Evolutionary conservation across 2,329 filamentous ascomycete species (phyloP).

Genomic region (Trichoderma afroharzianum): DNA sequence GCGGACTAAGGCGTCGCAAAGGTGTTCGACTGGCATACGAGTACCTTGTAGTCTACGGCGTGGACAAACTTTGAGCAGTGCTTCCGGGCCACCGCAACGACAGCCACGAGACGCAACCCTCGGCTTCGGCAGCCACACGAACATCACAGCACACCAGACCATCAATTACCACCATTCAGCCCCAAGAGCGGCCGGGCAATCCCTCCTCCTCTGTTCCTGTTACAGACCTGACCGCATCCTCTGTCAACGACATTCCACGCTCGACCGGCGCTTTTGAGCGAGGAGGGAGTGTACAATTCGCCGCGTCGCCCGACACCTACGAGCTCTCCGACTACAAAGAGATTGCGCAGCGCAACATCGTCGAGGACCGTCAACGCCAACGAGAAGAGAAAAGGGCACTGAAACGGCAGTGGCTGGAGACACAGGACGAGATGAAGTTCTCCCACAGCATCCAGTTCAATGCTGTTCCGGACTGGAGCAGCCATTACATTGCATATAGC

Average conservation of each 20-base stretch:
- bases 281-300: slow-evolving; percentile 33
- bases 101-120: background rate
- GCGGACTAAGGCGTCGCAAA: background rate
- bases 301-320: slow-evolving; percentile 27
- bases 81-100: background rate
- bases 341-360: slow-evolving; percentile 29
- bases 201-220: slow-evolving; percentile 42
- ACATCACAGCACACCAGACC: background rate
- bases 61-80: background rate
- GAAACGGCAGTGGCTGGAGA: slow-evolving; percentile 68
- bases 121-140: background rate
- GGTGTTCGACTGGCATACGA: background rate
- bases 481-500: slow-evolving; percentile 95
- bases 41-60: background rate
- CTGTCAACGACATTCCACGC: slow-evolving; percentile 23
- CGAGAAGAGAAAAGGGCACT: slow-evolving; percentile 47
- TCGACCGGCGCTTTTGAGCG: slow-evolving; percentile 29
- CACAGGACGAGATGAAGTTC: slow-evolving; percentile 95
- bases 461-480: slow-evolving; percentile 99
- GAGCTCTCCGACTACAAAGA: slow-evolving; percentile 42
- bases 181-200: slow-evolving; percentile 27
- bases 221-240: slow-evolving; percentile 25
- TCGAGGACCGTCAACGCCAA: slow-evolving; percentile 32
- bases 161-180: slow-evolving; percentile 33
- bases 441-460: slow-evolving; percentile 99